These are phyloP conservation scores for Talaromyces atroroseus DNA, from an alignment of 2,329 filamentous ascomycete genomes.

Conservation along the genomic window DNA sequence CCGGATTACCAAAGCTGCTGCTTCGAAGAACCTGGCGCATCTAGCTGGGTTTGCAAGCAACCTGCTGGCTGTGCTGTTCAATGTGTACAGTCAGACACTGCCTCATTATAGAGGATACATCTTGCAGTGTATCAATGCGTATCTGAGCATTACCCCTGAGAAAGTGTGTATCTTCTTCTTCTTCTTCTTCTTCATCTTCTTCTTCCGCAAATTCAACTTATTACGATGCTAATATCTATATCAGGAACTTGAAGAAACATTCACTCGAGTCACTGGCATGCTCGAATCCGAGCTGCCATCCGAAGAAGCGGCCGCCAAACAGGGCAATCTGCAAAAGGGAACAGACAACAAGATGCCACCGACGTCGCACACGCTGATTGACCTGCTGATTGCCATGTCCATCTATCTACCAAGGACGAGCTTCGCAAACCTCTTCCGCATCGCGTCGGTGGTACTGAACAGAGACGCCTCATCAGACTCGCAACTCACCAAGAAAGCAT, in stretches of 20 bases:
- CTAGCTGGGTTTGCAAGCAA: constrained; percentile 76
- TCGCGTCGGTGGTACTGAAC: constrained; percentile 76
- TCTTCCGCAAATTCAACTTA: too few relatives aligned
- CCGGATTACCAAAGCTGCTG: constrained; percentile 67
- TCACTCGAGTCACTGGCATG: constrained; percentile 78
- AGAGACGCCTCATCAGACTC: constrained; percentile 60
- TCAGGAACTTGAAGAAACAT: constrained; percentile 77
- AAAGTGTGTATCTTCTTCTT: constrained; percentile 31
- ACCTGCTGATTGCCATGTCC: constrained; percentile 92
- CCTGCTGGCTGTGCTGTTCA: constrained; percentile 93
- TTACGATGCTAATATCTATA: constrained; percentile 13
- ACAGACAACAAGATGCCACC: constrained; percentile 75
- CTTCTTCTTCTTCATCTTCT: not conserved
- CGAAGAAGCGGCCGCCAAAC: constrained; percentile 59
- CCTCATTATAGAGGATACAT: constrained; percentile 89
- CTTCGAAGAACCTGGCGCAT: constrained; percentile 74
- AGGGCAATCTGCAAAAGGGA: constrained; percentile 58
- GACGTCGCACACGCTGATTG: constrained; percentile 91
- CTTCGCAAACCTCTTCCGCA: constrained; percentile 78
- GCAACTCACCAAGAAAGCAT: constrained; percentile 97
- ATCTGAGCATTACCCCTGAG: constrained; percentile 78
- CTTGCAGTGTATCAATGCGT: constrained; percentile 89
- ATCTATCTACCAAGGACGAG: constrained; percentile 85
- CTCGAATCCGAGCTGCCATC: constrained; percentile 65
- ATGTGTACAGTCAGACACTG: constrained; percentile 94